Percentiles rank a stretch among this genome's conserved stretches.
These are phyloP conservation scores for Schizophyllum amplum DNA, from an alignment of 1,284 basidiomycete species.

Conservation along the genomic window DNA sequence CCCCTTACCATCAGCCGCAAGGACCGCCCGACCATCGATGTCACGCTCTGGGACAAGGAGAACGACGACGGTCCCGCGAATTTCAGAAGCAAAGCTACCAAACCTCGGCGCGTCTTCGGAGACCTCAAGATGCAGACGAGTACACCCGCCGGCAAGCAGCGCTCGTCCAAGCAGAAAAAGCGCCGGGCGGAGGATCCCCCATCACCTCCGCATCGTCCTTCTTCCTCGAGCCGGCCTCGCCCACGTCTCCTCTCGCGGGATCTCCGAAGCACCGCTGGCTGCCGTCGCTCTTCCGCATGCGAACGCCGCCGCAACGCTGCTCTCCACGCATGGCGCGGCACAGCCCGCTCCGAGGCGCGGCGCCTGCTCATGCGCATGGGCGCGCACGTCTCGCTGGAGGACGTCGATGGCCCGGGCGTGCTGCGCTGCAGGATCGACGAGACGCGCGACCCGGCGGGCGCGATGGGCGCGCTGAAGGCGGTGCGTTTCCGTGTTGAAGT, in stretches of 20 bases:
- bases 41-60: slow-evolving; percentile 24
- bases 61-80: slow-evolving; percentile 18
- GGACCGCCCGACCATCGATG: slow-evolving; percentile 15
- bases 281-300: slow-evolving; percentile 83
- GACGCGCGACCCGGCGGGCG: slow-evolving; percentile 43
- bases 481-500: slow-evolving; percentile 77
- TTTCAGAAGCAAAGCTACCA: slow-evolving; percentile 6
- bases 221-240: slow-evolving; percentile 36
- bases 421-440: slow-evolving; percentile 67
- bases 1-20: slow-evolving; percentile 16
- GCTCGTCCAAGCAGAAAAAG: slow-evolving; percentile 33
- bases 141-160: slow-evolving; percentile 28
- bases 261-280: slow-evolving; percentile 80
- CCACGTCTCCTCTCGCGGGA: slow-evolving; percentile 29
- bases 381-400: slow-evolving; percentile 58
- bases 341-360: slow-evolving; percentile 67
- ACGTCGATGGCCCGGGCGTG: slow-evolving; percentile 49
- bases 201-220: slow-evolving; percentile 29
- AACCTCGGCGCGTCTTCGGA: neutral
- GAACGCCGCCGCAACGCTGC: slow-evolving; percentile 57
- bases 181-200: slow-evolving; percentile 26
- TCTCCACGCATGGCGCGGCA: slow-evolving; percentile 64
- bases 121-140: slow-evolving; percentile 38
- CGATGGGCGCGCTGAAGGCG: slow-evolving; percentile 52
- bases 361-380: slow-evolving; percentile 68